phyloP scores from a whole-genome alignment of 2,329 filamentous ascomycete species.

The Fusarium begoniae region DNA sequence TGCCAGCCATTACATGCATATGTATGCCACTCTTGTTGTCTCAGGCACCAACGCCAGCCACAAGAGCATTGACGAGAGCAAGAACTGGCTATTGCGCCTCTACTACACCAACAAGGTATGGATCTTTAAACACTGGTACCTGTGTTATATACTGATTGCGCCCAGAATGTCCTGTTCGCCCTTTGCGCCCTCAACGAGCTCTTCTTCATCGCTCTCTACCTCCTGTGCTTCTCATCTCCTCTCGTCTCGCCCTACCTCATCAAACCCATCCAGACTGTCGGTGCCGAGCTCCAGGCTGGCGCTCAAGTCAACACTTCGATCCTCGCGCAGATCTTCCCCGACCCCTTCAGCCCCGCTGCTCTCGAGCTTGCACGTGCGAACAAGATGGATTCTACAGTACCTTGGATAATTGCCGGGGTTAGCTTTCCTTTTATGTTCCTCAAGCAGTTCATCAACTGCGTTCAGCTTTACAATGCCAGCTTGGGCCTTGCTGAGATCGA shows the following conservation, averaged over 20 bases:
- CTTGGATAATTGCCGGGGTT: conserved; percentile 78
- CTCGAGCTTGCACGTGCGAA: conserved; percentile 93
- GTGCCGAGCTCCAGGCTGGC: conserved; percentile 68
- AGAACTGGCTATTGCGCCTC: conserved; percentile 89
- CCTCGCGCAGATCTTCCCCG: conserved; percentile 81
- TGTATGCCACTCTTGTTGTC: conserved; percentile 95
- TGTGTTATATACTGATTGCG: conserved; percentile 6
- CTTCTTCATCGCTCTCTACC: conserved; percentile 98
- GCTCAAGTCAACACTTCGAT: conserved; percentile 75
- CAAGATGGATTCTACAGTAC: conserved; percentile 80
- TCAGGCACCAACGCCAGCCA: conserved; percentile 83
- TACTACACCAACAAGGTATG: conserved; percentile 97
- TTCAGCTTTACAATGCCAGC: conserved; percentile 94
- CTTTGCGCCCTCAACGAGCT: conserved; percentile 92
- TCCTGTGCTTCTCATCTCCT: conserved; percentile 95
- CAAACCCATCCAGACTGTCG: conserved; percentile 64
- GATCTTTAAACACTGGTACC: neutral
- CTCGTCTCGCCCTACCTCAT: conserved; percentile 86
- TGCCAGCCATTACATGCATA: conserved; percentile 98
- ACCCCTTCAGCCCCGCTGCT: conserved; percentile 90
- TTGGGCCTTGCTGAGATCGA: conserved; percentile 95
- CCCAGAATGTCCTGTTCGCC: conserved; percentile 85
- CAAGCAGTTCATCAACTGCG: conserved; percentile 94
- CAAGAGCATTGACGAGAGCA: conserved; percentile 89
- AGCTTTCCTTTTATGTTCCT: conserved; percentile 87